Percentiles rank a stretch among this genome's conserved stretches.
phyloP scores from a whole-genome alignment of 2,329 filamentous ascomycete species.

The Bertia moriformis region DNA sequence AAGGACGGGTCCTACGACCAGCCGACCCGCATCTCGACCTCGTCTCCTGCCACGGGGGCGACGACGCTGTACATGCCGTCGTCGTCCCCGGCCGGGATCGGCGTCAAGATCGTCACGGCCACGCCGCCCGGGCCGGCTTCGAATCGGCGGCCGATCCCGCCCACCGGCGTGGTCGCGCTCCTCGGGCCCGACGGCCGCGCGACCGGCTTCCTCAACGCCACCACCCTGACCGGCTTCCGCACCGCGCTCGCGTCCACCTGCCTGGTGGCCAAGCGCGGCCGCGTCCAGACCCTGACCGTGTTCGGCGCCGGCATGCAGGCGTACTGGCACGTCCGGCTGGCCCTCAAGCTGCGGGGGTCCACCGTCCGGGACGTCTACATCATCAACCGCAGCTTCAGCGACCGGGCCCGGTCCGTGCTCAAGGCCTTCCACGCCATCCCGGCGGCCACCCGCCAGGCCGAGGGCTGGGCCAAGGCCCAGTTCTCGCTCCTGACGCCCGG shows the following conservation, averaged over 20 bases:
- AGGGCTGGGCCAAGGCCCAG: slow-evolving; percentile 51
- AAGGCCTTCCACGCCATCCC: slow-evolving; percentile 29
- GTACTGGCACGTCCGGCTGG: slow-evolving; percentile 83
- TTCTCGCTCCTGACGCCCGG: slow-evolving; percentile 56
- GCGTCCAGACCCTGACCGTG: slow-evolving; percentile 63
- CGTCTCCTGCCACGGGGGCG: slow-evolving; percentile 29
- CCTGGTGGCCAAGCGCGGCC: slow-evolving; percentile 47
- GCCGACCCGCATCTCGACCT: slow-evolving; percentile 33
- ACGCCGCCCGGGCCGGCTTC: slow-evolving; percentile 10
- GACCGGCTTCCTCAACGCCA: slow-evolving; percentile 56
- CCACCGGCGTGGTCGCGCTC: slow-evolving; percentile 56
- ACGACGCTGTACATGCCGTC: slow-evolving; percentile 66
- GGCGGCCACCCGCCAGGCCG: slow-evolving; percentile 26
- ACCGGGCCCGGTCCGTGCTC: slow-evolving; percentile 35
- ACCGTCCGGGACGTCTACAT: slow-evolving; percentile 72
- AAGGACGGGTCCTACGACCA: slow-evolving; percentile 33
- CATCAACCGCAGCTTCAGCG: slow-evolving; percentile 60
- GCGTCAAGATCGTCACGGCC: slow-evolving; percentile 38
- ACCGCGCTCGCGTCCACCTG: slow-evolving; percentile 61
- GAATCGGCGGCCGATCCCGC: slow-evolving; percentile 26
- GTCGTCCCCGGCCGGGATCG: slow-evolving; percentile 45
- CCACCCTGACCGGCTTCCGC: slow-evolving; percentile 65
- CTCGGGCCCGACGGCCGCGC: slow-evolving; percentile 48
- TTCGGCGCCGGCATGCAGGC: slow-evolving; percentile 85
- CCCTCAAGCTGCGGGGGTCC: slow-evolving; percentile 54